Conservation (phyloP, 768 basidiomycete genomes). For the Crepidotus variabilis region DNA sequence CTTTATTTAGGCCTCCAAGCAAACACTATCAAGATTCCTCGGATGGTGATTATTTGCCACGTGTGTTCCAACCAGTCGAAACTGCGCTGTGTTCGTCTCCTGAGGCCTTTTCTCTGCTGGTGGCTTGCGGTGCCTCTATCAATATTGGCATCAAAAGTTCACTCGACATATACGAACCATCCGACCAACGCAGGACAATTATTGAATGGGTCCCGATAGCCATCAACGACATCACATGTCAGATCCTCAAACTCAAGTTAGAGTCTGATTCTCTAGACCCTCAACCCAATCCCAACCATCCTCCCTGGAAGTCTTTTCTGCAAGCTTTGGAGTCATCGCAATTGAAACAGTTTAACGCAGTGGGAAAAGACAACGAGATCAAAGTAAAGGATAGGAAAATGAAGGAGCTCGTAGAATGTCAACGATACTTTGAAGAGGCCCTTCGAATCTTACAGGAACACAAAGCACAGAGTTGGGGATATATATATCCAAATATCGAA, state of each 20-base stretch:
- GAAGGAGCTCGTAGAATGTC: constrained; percentile 21
- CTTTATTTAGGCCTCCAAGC: constrained; percentile 7
- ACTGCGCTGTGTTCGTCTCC: constrained; percentile 30
- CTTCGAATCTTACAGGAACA: constrained; percentile 25
- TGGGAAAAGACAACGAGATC: background rate
- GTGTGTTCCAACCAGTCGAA: constrained; percentile 31
- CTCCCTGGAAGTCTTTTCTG: background rate
- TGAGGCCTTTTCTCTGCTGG: constrained; percentile 33
- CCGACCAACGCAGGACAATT: constrained; percentile 22
- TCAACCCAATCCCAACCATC: constrained; percentile 1
- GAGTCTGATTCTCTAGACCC: constrained; percentile 1
- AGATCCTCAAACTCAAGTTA: constrained; percentile 19
- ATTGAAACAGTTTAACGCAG: background rate
- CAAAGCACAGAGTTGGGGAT: constrained; percentile 41
- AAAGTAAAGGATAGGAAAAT: constrained; percentile 8
- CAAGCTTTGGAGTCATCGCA: background rate
- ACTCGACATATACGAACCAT: constrained; percentile 15
- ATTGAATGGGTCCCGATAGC: constrained; percentile 37
- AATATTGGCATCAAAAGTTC: constrained; percentile 27
- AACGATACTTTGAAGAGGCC: constrained; percentile 29
- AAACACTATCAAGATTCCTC: constrained; percentile 9
- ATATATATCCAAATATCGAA: constrained; percentile 30
- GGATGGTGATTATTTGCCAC: constrained; percentile 22
- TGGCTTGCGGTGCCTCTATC: constrained; percentile 31
- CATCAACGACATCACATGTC: constrained; percentile 16